phyloP scores from a whole-genome alignment of 352 stramenopile genomes.

The Phytophthora parvispora region DNA sequence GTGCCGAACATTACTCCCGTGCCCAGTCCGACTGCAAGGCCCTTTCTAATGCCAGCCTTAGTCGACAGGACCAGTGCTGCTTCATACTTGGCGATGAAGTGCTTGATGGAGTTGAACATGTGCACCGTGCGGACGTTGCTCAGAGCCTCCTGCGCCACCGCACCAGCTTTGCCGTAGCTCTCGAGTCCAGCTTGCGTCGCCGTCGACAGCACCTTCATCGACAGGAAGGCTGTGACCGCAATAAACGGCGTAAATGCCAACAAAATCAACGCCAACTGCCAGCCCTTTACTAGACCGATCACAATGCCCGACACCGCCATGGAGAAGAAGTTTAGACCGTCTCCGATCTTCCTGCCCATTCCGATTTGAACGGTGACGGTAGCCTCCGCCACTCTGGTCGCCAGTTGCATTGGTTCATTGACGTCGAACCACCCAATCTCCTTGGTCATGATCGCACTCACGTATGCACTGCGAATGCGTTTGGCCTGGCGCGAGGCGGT shows the following conservation, averaged over 20 bases:
- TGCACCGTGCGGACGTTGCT: conserved; percentile 83
- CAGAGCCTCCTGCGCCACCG: conserved; percentile 78
- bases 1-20: conserved; percentile 77
- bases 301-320: conserved; percentile 72
- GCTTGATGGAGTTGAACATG: conserved; percentile 77
- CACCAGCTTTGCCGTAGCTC: conserved; percentile 72
- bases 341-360: conserved; percentile 71
- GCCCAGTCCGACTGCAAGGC: conserved; percentile 60
- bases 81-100: conserved; percentile 75
- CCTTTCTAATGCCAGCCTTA: conserved; percentile 56
- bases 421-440: conserved; percentile 82
- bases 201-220: conserved; percentile 59
- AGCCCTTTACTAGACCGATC: conserved; percentile 75
- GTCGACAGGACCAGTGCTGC: conserved; percentile 52
- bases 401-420: conserved; percentile 70
- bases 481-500: conserved; percentile 72
- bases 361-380: conserved; percentile 71
- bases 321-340: conserved; percentile 63
- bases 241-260: conserved; percentile 76
- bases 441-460: conserved; percentile 64
- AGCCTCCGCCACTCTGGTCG: conserved; percentile 57
- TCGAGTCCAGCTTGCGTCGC: conserved; percentile 63
- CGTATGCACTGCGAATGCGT: conserved; percentile 63
- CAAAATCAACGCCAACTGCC: conserved; percentile 75
- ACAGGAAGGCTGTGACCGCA: conserved; percentile 53